A percentile compares a stretch with the other conserved stretches of the same genome.
Evolutionary conservation across 2,329 filamentous ascomycete genomes (phyloP).

Genomic region (Leptodontidium sp.): DNA sequence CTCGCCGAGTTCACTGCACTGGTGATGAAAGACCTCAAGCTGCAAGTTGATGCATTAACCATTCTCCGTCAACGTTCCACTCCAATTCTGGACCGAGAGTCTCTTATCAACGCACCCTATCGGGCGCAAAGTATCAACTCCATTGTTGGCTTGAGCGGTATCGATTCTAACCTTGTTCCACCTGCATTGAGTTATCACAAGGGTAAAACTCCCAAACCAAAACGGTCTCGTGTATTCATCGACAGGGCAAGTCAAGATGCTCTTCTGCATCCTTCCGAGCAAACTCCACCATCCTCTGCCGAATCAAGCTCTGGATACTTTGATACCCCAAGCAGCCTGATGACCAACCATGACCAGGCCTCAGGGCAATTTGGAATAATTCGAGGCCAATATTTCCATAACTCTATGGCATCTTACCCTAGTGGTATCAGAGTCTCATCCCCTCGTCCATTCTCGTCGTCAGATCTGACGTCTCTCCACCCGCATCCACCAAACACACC

Average conservation of each 20-base stretch:
- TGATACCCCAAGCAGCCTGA: not conserved
- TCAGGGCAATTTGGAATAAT: constrained; percentile 38
- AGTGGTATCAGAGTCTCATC: not conserved
- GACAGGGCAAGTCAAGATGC: constrained; percentile 3
- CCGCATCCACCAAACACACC: constrained; percentile 30
- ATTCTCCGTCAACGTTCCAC: constrained; percentile 27
- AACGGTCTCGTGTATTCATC: not conserved
- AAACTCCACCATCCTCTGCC: constrained; percentile 25
- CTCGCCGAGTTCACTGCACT: constrained; percentile 43
- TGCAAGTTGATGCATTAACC: constrained; percentile 20
- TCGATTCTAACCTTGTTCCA: constrained; percentile 20
- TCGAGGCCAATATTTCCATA: constrained; percentile 45
- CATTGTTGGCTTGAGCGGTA: not conserved
- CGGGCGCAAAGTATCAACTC: not conserved
- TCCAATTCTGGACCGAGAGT: constrained; percentile 28
- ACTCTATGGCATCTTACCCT: constrained; percentile 2
- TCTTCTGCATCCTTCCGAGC: constrained; percentile 7
- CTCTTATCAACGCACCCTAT: constrained; percentile 21
- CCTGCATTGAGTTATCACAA: constrained; percentile 20
- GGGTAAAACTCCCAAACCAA: constrained; percentile 15
- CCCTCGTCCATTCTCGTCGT: constrained; percentile 34
- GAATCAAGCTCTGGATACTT: constrained; percentile 17
- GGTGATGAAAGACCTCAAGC: constrained; percentile 32
- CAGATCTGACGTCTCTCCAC: constrained; percentile 34
- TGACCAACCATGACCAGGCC: not conserved